Evolutionary conservation across 805 yeast genomes (phyloP), one percentile per base, ranked within the genome.

Genomic region (Kazachstania kunashirensis): DNA sequence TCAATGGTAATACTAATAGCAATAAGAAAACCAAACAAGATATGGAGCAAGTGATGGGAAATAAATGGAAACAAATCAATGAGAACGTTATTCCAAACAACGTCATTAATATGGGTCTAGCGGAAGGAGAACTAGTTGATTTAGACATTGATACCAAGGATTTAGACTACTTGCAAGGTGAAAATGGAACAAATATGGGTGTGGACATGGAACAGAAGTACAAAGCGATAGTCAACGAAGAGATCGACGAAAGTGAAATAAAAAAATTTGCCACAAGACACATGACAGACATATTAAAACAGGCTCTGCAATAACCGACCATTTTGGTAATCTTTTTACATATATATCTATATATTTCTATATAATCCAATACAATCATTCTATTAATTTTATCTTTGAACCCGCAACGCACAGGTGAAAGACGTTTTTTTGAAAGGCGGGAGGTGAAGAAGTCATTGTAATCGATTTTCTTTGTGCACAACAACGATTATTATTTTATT

Each of bases 101-200:
- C 9, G 59, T 65, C 9, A 55, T 61, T 4, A 73, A 71, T 37
- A 64, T 71, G 41, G 79, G 77, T 0, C 44, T 72, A 11, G 62
- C 65, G 14, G 74, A 69, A 20, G 64, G 66, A 31, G 77, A 73
- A 42, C 45, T 67, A n/a, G 65, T 63, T 15, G 73, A 68, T 39
- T 45, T 66, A 16, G 62, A 61, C 31, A 38, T 54, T 6, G 65
- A 56, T 30, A 48, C 51, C 4, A 45, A 44, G 6, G 62, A 56
- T 37, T 55, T 47, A 27, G 23, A 19, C 10, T 37, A 39, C 20
- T 27, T 49, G 13, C 43, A 45, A 15, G 34, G 34, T 3, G 50
- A 44, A 10, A 44, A 40, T 19, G 56, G 52, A 10, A 52, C 43
- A 10, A 49, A 20, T 20, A 20, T 7, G 10, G 23, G 10, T 10